These are phyloP conservation scores for Incumbomyces lentus DNA, from an alignment of 2,329 filamentous ascomycete genomes.

Conservation along the genomic window DNA sequence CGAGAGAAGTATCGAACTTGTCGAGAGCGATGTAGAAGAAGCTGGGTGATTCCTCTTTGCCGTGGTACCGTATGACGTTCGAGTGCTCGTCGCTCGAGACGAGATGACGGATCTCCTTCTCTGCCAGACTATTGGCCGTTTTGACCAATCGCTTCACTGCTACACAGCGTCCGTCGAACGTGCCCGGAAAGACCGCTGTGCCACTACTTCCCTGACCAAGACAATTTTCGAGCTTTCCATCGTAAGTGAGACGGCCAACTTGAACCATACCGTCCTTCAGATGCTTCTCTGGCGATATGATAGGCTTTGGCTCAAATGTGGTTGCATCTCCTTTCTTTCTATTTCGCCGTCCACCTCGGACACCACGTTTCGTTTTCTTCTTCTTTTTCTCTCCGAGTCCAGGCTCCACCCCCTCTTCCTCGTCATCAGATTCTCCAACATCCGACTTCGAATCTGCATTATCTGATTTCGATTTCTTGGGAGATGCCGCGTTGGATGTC, in stretches of 20 bases:
- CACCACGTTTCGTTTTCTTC: conserved; percentile 22
- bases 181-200: conserved; percentile 92
- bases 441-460: conserved; percentile 18
- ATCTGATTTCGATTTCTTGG: conserved; percentile 1
- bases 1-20: conserved; percentile 83
- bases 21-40: conserved; percentile 96
- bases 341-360: conserved; percentile 21
- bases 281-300: conserved; percentile 34
- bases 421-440: conserved; percentile 8
- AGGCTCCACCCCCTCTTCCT: conserved; percentile 1
- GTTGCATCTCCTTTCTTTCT: conserved; percentile 23
- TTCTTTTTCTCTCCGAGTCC: conserved; percentile 4
- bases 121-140: conserved; percentile 90
- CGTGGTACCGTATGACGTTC: conserved; percentile 94
- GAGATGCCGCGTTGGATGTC: background rate
- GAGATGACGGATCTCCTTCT: conserved; percentile 81
- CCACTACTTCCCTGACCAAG: conserved; percentile 79
- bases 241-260: conserved; percentile 51
- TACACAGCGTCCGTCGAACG: conserved; percentile 83
- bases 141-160: conserved; percentile 95
- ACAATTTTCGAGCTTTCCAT: conserved; percentile 43
- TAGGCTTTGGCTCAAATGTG: conserved; percentile 16
- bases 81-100: conserved; percentile 91
- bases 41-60: conserved; percentile 74
- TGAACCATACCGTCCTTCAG: conserved; percentile 50